Evolutionary conservation across 306 rosid genomes (phyloP).

Genomic region (Dalbergia cultrata): DNA sequence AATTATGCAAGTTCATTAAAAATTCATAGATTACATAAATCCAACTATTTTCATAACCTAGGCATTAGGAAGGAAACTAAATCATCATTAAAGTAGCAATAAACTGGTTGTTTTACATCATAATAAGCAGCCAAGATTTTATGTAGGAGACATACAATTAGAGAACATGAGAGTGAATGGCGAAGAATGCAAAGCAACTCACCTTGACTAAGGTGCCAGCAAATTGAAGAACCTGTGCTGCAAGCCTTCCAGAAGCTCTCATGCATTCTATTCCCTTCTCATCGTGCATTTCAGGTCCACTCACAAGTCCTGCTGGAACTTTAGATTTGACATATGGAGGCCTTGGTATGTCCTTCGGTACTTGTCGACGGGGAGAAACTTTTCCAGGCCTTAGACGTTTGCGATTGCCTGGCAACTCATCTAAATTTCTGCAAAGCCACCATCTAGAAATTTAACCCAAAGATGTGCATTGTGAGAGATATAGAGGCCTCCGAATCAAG

Average conservation of each 20-base stretch:
- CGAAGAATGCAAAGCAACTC: conserved; percentile 43
- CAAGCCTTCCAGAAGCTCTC: conserved; percentile 96
- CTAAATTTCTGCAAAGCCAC: conserved; percentile 64
- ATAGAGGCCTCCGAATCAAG: conserved; percentile 8
- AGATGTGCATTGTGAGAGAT: neutral
- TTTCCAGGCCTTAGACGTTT: conserved; percentile 82
- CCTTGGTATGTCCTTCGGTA: conserved; percentile 70
- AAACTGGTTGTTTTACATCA: conserved; percentile 17
- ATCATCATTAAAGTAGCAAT: conserved; percentile 4
- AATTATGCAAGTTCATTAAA: conserved; percentile 22
- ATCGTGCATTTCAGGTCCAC: conserved; percentile 87
- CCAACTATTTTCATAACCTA: neutral
- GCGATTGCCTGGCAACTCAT: conserved; percentile 61
- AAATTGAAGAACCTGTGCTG: conserved; percentile 94
- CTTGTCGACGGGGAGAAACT: conserved; percentile 77
- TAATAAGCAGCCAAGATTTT: conserved; percentile 1
- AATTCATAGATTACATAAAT: conserved; percentile 7
- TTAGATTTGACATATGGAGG: conserved; percentile 84
- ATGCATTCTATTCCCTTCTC: conserved; percentile 83
- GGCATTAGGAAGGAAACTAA: neutral
- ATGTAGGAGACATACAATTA: neutral
- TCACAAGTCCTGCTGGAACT: conserved; percentile 72
- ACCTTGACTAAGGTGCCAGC: conserved; percentile 97
- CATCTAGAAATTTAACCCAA: conserved; percentile 36
- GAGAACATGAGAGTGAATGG: conserved; percentile 8